phyloP scores from a whole-genome alignment of 2,329 filamentous ascomycete species.

The Magnaporthiopsis incrustans region DNA sequence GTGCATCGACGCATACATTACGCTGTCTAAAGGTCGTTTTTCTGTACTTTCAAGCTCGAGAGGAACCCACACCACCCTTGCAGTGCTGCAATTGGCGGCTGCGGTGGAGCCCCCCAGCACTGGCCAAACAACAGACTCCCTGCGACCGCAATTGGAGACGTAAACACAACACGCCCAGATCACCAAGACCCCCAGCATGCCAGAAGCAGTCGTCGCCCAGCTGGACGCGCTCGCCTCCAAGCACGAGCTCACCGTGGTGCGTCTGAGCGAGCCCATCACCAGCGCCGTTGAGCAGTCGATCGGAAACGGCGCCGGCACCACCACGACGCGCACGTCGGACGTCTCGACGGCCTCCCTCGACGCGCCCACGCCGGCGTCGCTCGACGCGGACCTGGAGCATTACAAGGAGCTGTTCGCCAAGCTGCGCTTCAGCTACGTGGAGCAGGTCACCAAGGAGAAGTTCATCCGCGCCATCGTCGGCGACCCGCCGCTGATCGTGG shows the following conservation, averaged over 20 bases:
- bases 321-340: slow-evolving; percentile 57
- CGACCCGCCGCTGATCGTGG: slow-evolving; percentile 79
- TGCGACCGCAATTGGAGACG: too few relatives aligned
- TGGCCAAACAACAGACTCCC: too few relatives aligned
- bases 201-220: background rate
- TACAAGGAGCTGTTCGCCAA: slow-evolving; percentile 96
- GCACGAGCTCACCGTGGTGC: slow-evolving; percentile 64
- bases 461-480: slow-evolving; percentile 90
- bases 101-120: too few relatives aligned
- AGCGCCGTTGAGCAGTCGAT: slow-evolving; percentile 38
- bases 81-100: too few relatives aligned
- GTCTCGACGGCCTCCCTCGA: slow-evolving; percentile 57
- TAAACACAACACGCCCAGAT: too few relatives aligned
- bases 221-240: slow-evolving; percentile 4
- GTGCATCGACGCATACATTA: too few relatives aligned
- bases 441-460: slow-evolving; percentile 98
- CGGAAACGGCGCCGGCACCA: too few relatives aligned
- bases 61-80: too few relatives aligned
- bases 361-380: slow-evolving; percentile 62
- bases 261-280: slow-evolving; percentile 67
- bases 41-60: too few relatives aligned
- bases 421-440: slow-evolving; percentile 91
- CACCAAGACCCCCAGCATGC: too few relatives aligned
- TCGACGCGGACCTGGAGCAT: slow-evolving; percentile 78
- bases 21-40: too few relatives aligned